Conservation (phyloP, 2,329 filamentous ascomycete genomes). For the Amauroascus verrucosus region DNA sequence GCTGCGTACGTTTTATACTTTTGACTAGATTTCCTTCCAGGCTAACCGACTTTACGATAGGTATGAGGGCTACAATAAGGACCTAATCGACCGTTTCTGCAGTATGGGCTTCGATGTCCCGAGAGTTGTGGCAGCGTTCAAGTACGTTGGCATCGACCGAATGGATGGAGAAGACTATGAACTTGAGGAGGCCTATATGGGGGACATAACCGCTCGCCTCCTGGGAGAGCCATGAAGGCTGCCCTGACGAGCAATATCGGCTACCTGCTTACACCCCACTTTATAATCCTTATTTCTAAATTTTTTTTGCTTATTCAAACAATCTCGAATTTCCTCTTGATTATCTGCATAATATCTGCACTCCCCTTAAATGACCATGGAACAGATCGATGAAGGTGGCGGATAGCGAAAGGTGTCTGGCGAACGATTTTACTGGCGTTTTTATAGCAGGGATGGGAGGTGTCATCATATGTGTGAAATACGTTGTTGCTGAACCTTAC, state of each 20-base stretch:
- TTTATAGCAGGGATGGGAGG: slow-evolving; percentile 5
- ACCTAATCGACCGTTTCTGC: slow-evolving; percentile 72
- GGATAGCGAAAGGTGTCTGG: slow-evolving; percentile 26
- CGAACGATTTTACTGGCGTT: slow-evolving; percentile 19
- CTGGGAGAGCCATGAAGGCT: slow-evolving; percentile 58
- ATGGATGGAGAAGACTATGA: slow-evolving; percentile 71
- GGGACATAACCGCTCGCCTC: slow-evolving; percentile 75
- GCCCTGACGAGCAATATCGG: not conserved
- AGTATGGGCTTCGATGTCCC: slow-evolving; percentile 87
- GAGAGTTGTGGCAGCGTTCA: slow-evolving; percentile 74
- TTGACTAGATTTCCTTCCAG: not conserved
- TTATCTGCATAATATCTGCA: not conserved
- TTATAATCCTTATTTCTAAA: not conserved
- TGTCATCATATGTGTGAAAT: slow-evolving; percentile 7
- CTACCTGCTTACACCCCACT: slow-evolving; percentile 8
- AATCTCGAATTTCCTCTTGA: not conserved
- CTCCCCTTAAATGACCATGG: slow-evolving; percentile 9
- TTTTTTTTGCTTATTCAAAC: not conserved
- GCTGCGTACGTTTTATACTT: slow-evolving; percentile 40
- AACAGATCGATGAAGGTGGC: slow-evolving; percentile 15
- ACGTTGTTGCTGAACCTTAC: not conserved
- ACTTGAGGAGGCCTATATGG: slow-evolving; percentile 82
- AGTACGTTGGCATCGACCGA: slow-evolving; percentile 68
- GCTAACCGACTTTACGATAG: slow-evolving; percentile 37
- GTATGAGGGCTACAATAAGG: slow-evolving; percentile 79